These are phyloP conservation scores for Sporothrix pseudoabietina DNA, from an alignment of 2,329 filamentous ascomycete genomes.

Conservation along the genomic window DNA sequence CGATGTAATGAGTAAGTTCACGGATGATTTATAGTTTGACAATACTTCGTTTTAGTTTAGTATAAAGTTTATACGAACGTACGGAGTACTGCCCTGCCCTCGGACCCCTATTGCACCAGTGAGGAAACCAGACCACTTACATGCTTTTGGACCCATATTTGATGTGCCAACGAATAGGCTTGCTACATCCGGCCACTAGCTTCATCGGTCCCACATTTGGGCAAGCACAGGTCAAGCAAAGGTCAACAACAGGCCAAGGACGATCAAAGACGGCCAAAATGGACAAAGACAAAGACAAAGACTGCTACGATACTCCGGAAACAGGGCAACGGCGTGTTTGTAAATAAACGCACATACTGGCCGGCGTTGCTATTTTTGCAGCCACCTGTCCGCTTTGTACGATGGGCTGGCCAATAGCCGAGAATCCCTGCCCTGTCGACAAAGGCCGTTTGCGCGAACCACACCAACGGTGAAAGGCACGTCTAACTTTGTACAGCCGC, in stretches of 20 bases:
- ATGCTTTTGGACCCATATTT: not conserved
- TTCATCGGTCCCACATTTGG: not conserved
- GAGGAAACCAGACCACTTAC: not conserved
- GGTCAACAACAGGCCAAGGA: conserved; percentile 6
- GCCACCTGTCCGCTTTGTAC: not conserved
- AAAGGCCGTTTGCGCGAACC: not conserved
- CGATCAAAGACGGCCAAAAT: not conserved
- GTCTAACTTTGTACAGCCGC: not conserved
- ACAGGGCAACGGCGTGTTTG: not conserved
- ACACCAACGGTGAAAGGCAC: not conserved
- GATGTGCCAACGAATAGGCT: not conserved
- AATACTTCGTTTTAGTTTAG: too few relatives aligned
- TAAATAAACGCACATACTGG: not conserved
- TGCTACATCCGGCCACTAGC: not conserved
- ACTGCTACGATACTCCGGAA: not conserved
- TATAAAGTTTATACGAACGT: too few relatives aligned
- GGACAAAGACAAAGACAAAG: conserved; percentile 2
- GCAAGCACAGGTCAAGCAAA: not conserved
- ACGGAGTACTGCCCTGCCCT: too few relatives aligned
- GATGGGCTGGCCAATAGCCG: not conserved
- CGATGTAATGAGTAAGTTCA: not conserved
- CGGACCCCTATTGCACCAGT: too few relatives aligned
- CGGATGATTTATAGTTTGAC: not conserved
- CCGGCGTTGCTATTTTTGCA: not conserved
- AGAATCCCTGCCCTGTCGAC: not conserved